Conservation (phyloP, 2,329 filamentous ascomycete species). For the Cytospora paraplurivora region DNA sequence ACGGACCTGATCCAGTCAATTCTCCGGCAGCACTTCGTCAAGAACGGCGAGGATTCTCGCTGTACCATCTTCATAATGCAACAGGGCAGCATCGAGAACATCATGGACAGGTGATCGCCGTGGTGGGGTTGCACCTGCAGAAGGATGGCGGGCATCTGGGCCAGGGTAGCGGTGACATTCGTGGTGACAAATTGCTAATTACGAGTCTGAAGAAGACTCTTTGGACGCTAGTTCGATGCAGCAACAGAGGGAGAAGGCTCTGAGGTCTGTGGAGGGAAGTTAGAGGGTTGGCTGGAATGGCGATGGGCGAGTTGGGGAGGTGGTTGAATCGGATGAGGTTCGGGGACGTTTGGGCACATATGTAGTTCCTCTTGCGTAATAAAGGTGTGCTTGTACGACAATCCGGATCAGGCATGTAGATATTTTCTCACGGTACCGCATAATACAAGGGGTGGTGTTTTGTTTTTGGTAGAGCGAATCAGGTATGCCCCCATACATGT, state of each 20-base stretch:
- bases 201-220: constrained; percentile 9
- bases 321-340: neutral
- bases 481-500: neutral
- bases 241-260: constrained; percentile 15
- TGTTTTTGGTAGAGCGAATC: constrained; percentile 1
- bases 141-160: neutral
- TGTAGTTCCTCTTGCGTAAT: neutral
- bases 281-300: neutral
- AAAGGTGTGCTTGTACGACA: neutral
- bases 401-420: neutral
- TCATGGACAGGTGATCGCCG: constrained; percentile 5
- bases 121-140: constrained; percentile 11
- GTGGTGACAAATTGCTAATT: neutral
- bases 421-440: neutral
- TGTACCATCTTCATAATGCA: constrained; percentile 4
- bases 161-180: neutral
- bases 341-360: neutral
- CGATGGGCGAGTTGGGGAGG: neutral
- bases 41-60: constrained; percentile 5
- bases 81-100: neutral
- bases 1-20: constrained; percentile 14
- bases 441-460: neutral
- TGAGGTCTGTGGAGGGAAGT: constrained; percentile 1
- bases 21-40: constrained; percentile 7
- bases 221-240: constrained; percentile 12